Base-by-base conservation (phyloP, 352 stramenopile species). In the Pythium myriotylum region DNA sequence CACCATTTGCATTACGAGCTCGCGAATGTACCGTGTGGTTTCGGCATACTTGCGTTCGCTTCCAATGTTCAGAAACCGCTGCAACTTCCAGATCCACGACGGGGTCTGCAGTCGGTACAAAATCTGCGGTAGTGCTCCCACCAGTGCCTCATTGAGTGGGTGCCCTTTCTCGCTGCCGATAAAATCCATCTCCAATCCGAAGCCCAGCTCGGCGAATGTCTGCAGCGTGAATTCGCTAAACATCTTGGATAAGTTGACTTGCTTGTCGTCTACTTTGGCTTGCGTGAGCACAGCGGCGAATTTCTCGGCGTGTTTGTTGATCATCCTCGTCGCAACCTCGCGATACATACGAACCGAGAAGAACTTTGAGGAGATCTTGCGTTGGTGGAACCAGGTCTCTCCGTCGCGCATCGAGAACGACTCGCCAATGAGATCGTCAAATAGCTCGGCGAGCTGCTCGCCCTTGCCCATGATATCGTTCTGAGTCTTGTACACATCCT, bases 141-240 rank as follows among this genome's bases (percentile, higher is more conserved):
- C 58, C 12, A 67, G 33, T 10, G 33, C 59, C 51, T 40, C 23
- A 12, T 67, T 23, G 8, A 67, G 24, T 13, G 59, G 59, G 29
- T 67, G 59, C 23, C 13, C 37, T 9, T 60, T 24, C 3, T 19
- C 17, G 24, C n/a, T 13, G 20, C 42, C 50, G 29, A 67, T 47
- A 2, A 42, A 6, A 32, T 67, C 22, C 43, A 67, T 67, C n/a
- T 51, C 13, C 16, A 66, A 12, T 4, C 59, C 66, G 42, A 73
- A 70, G 9, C 51, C 66, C 13, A 73, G 50, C 37, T 73, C 57
- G 10, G 60, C 41, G 26, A 73, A 67, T 12, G 59, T 48, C 45
- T 73, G 54, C 2, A 69, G 27, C 48, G 66, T 59, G 43, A 69
- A 70, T 22, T 59, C 37, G 39, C 62, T 14, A 22, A 67, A 43